Conservation (phyloP, 2,329 filamentous ascomycete species). For the Exophiala xenobiotica region DNA sequence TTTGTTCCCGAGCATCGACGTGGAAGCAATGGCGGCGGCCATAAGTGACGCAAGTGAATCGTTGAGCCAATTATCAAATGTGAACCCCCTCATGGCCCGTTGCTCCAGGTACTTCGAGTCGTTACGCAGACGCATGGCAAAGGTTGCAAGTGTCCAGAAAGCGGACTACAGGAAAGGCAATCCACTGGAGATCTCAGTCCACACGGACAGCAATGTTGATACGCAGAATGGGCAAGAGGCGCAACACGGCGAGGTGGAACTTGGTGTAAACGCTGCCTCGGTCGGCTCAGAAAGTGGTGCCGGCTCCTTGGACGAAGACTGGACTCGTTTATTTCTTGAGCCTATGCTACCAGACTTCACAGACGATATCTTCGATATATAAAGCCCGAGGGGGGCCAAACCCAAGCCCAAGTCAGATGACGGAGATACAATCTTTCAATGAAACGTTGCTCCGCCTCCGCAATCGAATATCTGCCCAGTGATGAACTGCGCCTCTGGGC, state of each 20-base stretch:
- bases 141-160: neutral
- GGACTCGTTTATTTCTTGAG: neutral
- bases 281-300: neutral
- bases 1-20: neutral
- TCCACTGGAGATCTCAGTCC: too few relatives aligned
- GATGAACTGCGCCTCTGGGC: conserved; percentile 7
- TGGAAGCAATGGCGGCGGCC: neutral
- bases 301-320: neutral
- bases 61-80: neutral
- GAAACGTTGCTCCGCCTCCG: conserved; percentile 5
- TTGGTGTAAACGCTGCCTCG: neutral
- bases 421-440: neutral
- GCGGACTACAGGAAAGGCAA: too few relatives aligned
- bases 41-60: neutral
- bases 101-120: neutral
- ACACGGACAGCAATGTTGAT: too few relatives aligned
- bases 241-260: too few relatives aligned
- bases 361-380: neutral
- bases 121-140: neutral
- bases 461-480: conserved; percentile 9
- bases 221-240: too few relatives aligned
- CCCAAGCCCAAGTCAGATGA: neutral
- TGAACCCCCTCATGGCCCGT: neutral
- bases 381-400: neutral
- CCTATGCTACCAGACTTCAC: neutral